These are phyloP conservation scores for Fusarium piperis DNA, from an alignment of 2,329 filamentous ascomycete species.

Conservation along the genomic window DNA sequence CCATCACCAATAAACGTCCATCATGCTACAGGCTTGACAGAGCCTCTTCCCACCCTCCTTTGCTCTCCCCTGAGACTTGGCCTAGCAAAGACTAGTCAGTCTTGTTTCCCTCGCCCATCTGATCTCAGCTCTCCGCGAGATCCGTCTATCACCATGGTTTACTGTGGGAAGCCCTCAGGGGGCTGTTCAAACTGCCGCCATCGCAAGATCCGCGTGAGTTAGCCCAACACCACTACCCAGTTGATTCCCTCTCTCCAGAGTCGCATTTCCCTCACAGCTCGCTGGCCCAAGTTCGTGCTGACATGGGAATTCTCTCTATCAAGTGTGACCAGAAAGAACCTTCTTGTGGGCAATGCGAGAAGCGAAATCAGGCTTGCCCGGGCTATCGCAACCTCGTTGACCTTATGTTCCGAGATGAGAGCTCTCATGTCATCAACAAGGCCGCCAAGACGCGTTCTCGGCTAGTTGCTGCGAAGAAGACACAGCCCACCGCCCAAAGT, in stretches of 20 bases:
- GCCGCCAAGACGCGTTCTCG: slow-evolving; percentile 50
- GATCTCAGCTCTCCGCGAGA: neutral
- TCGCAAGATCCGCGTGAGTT: slow-evolving; percentile 65
- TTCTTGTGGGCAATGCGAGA: slow-evolving; percentile 64
- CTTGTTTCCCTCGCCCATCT: neutral
- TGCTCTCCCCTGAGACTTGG: neutral
- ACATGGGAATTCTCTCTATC: slow-evolving; percentile 2
- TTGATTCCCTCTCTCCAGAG: neutral
- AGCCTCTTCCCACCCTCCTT: slow-evolving; percentile 10
- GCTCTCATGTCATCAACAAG: slow-evolving; percentile 64
- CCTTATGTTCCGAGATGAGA: slow-evolving; percentile 68
- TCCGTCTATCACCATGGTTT: slow-evolving; percentile 57
- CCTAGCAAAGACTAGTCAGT: neutral
- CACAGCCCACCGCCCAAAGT: slow-evolving; percentile 20
- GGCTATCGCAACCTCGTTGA: slow-evolving; percentile 66
- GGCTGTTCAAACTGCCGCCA: slow-evolving; percentile 65
- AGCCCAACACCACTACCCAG: neutral
- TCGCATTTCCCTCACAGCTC: neutral
- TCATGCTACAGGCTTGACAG: slow-evolving; percentile 33
- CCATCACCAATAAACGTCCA: slow-evolving; percentile 15
- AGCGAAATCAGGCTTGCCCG: slow-evolving; percentile 61
- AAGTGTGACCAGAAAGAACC: slow-evolving; percentile 64
- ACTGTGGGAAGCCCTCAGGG: slow-evolving; percentile 66
- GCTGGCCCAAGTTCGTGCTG: neutral
- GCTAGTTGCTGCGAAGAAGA: slow-evolving; percentile 37